A percentile compares a stretch with the other conserved stretches of the same genome.
phyloP scores from a whole-genome alignment of 2,329 filamentous ascomycete genomes.

The Penicillium sp. region DNA sequence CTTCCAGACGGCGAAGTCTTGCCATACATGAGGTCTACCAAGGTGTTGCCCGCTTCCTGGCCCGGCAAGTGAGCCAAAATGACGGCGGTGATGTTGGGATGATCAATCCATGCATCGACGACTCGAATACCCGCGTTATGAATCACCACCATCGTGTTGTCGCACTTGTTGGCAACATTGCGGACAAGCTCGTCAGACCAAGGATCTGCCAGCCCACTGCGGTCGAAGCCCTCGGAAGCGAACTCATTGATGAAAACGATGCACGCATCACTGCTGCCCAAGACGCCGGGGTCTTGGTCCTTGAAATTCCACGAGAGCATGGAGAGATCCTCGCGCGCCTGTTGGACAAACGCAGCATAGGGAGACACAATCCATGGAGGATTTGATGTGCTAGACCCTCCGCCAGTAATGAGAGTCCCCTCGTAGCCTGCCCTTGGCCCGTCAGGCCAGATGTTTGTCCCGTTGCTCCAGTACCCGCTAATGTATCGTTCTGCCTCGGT shows the following conservation, averaged over 20 bases:
- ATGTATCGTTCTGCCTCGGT: too few species aligned
- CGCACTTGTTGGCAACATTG: constrained; percentile 56
- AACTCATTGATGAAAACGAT: constrained; percentile 65
- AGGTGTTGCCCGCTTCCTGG: constrained; percentile 62
- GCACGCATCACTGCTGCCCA: constrained; percentile 28
- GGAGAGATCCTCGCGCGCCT: too few species aligned
- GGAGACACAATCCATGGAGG: too few species aligned
- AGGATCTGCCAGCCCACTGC: constrained; percentile 37
- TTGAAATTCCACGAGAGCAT: constrained; percentile 21
- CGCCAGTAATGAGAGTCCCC: too few species aligned
- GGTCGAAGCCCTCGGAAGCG: constrained; percentile 46
- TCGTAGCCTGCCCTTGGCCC: too few species aligned
- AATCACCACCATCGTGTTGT: constrained; percentile 10
- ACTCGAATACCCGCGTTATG: constrained; percentile 12
- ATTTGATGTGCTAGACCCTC: too few species aligned
- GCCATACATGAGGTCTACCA: constrained; percentile 29
- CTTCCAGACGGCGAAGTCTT: too few species aligned
- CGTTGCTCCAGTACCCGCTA: too few species aligned
- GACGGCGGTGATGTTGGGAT: constrained; percentile 67
- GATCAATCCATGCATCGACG: constrained; percentile 61
- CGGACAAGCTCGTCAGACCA: constrained; percentile 60
- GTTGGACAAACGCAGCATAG: too few species aligned
- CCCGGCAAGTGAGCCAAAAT: constrained; percentile 69
- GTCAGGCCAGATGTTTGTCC: too few species aligned
- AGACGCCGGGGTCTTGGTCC: constrained; percentile 19